A percentile compares a stretch with the other conserved stretches of the same genome.
Evolutionary conservation across 208 protist genomes (phyloP).

Genomic region (Trichomonas gallinae): DNA sequence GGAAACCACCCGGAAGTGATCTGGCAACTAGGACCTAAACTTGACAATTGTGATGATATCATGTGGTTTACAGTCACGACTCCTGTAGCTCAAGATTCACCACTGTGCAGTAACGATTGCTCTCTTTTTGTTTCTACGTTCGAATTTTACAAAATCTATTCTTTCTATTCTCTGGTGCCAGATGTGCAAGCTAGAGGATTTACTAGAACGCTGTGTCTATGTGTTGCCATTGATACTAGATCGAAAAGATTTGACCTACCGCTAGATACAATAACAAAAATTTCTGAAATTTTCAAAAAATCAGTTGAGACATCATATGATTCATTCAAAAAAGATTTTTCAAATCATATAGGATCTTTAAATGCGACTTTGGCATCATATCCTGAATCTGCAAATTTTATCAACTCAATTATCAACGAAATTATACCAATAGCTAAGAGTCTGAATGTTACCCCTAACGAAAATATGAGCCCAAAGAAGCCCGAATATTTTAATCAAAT

Average conservation of each 20-base stretch:
- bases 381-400: neutral
- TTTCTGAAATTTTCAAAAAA: neutral
- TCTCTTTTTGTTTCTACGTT: neutral
- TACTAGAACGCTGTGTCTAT: neutral
- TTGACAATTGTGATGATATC: neutral
- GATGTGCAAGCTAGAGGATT: neutral
- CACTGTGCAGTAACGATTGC: neutral
- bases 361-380: neutral
- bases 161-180: neutral
- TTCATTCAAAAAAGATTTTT: neutral
- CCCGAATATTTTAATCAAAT: neutral
- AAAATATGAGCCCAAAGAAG: neutral
- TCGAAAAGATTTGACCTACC: neutral
- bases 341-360: neutral
- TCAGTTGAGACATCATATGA: neutral
- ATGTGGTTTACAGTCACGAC: neutral
- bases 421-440: neutral
- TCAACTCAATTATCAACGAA: neutral
- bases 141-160: neutral
- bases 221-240: neutral
- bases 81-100: neutral
- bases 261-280: neutral
- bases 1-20: neutral
- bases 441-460: neutral
- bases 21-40: neutral